Conservation (phyloP, 805 yeast species). For the Barnettozyma botsteinii region DNA sequence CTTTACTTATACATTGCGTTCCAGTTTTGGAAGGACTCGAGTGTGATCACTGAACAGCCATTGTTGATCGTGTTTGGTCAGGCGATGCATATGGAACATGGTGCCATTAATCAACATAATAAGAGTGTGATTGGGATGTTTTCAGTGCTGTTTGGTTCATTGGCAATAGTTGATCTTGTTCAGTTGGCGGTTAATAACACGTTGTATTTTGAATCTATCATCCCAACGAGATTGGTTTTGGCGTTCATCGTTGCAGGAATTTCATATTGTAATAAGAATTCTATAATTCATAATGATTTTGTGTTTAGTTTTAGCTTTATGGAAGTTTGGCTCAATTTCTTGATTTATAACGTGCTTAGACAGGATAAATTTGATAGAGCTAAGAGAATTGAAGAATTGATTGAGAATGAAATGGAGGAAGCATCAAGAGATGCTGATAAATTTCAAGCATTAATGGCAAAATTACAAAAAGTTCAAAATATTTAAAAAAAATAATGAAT, state of each 20-base stretch:
- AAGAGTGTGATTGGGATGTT: slow-evolving; percentile 27
- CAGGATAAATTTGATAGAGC: slow-evolving; percentile 47
- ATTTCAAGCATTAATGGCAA: slow-evolving; percentile 12
- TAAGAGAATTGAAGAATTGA: slow-evolving; percentile 36
- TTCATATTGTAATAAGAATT: slow-evolving; percentile 41
- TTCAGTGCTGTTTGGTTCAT: slow-evolving; percentile 38
- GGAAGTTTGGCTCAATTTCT: slow-evolving; percentile 66
- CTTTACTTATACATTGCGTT: slow-evolving; percentile 40
- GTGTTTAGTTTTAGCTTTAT: slow-evolving; percentile 51
- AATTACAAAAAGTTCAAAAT: slow-evolving; percentile 14
- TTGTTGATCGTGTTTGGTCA: slow-evolving; percentile 48
- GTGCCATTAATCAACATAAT: slow-evolving; percentile 31
- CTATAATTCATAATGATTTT: slow-evolving; percentile 50
- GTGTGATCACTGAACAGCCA: slow-evolving; percentile 37
- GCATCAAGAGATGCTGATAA: slow-evolving; percentile 16
- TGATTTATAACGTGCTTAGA: slow-evolving; percentile 54
- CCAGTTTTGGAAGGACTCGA: slow-evolving; percentile 43
- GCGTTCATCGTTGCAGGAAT: slow-evolving; percentile 46
- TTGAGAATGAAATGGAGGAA: slow-evolving; percentile 16
- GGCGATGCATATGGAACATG: slow-evolving; percentile 47
- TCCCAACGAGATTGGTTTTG: slow-evolving; percentile 49
- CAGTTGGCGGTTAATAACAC: slow-evolving; percentile 45
- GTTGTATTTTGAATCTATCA: slow-evolving; percentile 50
- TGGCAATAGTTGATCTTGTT: slow-evolving; percentile 49
- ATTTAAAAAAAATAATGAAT: neutral